phyloP scores from a whole-genome alignment of 2,329 filamentous ascomycete species.

The Penicillium decumbens region DNA sequence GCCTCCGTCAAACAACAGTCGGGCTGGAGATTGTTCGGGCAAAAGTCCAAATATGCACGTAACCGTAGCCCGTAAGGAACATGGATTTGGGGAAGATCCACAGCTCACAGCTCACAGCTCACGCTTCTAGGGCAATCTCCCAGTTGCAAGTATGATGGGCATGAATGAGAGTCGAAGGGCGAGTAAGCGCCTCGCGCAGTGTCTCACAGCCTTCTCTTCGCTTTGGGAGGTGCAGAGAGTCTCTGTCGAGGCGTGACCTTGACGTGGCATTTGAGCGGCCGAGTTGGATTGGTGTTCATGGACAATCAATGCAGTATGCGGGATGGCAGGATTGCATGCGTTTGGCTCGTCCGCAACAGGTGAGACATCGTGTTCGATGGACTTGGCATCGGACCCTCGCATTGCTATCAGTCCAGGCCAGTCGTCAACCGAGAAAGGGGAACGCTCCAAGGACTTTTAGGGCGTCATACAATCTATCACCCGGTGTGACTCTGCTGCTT shows the following conservation, averaged over 20 bases:
- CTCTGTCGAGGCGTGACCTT: conserved; percentile 13
- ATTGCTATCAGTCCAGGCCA: conserved; percentile 16
- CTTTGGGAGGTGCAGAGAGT: conserved; percentile 4
- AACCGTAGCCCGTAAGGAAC: conserved; percentile 23
- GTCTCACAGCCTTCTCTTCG: conserved; percentile 14
- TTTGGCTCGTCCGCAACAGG: conserved; percentile 21
- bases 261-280: conserved; percentile 19
- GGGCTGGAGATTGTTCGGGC: conserved; percentile 19
- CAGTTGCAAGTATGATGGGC: conserved; percentile 8
- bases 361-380: conserved; percentile 21
- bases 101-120: background rate
- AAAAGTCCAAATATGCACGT: conserved; percentile 25
- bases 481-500: conserved; percentile 24
- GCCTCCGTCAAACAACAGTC: conserved; percentile 24
- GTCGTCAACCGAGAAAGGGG: conserved; percentile 18
- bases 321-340: conserved; percentile 26
- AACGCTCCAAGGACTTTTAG: conserved; percentile 5
- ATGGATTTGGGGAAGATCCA: conserved; percentile 16
- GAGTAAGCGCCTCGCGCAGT: conserved; percentile 7
- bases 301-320: conserved; percentile 24
- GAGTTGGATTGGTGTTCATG: conserved; percentile 16
- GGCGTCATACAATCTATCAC: conserved; percentile 21
- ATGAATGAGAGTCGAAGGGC: conserved; percentile 10
- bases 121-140: background rate
- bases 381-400: conserved; percentile 23